Conservation (phyloP, 257 asterid genomes). For the Solanum bulbocastanum region DNA sequence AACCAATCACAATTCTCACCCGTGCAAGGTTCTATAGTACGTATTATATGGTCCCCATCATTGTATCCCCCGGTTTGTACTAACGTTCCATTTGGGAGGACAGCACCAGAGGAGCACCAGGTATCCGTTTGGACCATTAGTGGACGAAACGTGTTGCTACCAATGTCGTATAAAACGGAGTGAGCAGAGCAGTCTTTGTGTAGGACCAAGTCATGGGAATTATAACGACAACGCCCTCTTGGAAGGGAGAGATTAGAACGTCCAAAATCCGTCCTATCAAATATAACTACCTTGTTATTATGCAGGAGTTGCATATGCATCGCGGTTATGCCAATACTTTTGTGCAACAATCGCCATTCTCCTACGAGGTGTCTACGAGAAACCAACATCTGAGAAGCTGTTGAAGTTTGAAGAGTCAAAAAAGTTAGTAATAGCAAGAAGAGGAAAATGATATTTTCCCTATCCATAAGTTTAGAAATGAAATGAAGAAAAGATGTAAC, state of each 20-base stretch:
- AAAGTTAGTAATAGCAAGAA: constrained; percentile 1
- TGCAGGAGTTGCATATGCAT: neutral
- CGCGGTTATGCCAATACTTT: neutral
- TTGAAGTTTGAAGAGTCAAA: neutral
- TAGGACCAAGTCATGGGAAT: neutral
- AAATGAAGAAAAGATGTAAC: neutral
- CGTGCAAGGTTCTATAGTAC: constrained; percentile 20
- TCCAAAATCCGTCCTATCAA: constrained; percentile 35
- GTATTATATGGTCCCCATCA: constrained; percentile 30
- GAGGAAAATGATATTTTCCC: neutral
- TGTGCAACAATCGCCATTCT: constrained; percentile 31
- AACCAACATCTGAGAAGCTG: neutral
- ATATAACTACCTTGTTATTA: constrained; percentile 29
- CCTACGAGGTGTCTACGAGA: constrained; percentile 5
- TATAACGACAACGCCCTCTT: constrained; percentile 21
- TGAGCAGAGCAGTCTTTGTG: constrained; percentile 50
- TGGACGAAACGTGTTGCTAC: neutral
- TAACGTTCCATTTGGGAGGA: constrained; percentile 32
- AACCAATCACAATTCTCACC: constrained; percentile 36
- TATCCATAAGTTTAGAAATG: neutral
- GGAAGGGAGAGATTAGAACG: constrained; percentile 37
- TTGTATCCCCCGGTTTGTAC: constrained; percentile 44
- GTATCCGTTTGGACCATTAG: constrained; percentile 40
- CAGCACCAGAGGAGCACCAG: constrained; percentile 65
- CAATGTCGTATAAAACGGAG: constrained; percentile 42